Base-by-base conservation (phyloP, 148 eudicot species). In the Fallopia convolvulus region DNA sequence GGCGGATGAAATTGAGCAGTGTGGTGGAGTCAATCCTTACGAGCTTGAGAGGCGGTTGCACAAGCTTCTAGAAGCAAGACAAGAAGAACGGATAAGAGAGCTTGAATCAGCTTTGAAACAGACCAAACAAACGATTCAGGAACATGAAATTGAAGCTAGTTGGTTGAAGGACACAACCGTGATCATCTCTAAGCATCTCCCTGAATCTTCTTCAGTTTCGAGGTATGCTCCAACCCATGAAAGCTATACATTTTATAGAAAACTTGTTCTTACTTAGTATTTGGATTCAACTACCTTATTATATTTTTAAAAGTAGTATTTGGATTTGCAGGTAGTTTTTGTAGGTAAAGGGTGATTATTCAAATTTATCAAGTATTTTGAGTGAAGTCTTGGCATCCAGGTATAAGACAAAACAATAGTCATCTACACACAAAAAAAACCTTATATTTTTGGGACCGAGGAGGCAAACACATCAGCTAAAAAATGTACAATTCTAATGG, bases 111-210 rank as follows among this genome's bases (percentile, higher is more conserved):
- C 82, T 78, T 80, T 91, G 63, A 85, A 86, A 63, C 26, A 75
- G 63, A 83, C 87, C 61, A 81, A 79, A 44, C 82, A 39, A 68
- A 83, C 76, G 79, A 87, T 91, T 75, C 30, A 77, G 10, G 97
- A 91, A 66, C 88, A 76, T 75, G 91, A 89, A 76, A 84, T 77
- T 48, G 91, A 89, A 80, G 82, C 83, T 42, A 66, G 80, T 56
- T 88, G 90, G 90, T 91, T 91, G 97, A 89, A 83, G 81, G 87
- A 88, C 79, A 84, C 90, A 65, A 91, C 90, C 9, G 77, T 74
- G 46, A 76, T 89, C 75, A 80, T 88, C 63, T 83, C 89, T 47
- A 83, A 88, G 48, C 93, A 84, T 66, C 77, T 89, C 39, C 90
- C 93, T 20, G 83, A 80, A 79, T 46, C 85, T 77, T 75, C 86